Evolutionary conservation across 257 asterid genomes (phyloP), one percentile per base, ranked within the genome.

Genomic region (Oldenlandia corymbosa): DNA sequence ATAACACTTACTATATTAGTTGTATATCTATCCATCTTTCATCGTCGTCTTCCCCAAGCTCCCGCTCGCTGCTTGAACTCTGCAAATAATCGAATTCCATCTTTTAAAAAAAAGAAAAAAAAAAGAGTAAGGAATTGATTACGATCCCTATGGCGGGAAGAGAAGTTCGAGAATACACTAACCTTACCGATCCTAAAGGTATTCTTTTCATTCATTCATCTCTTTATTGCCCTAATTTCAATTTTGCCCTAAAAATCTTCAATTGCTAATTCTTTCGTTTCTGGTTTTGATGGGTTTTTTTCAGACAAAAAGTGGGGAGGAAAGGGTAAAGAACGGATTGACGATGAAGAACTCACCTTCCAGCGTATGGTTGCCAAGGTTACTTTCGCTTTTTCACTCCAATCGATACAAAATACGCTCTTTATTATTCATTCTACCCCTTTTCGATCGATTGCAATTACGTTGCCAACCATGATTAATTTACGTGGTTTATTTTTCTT

Each of bases 301-400:
- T 78, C 85, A 91, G 95, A 87, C 70, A 92, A 81, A 59, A 91
- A 88, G 67, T 77, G 43, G 79, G 2, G 26, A 4, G 96, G 96
- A 48, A 92, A 87, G 79, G 97, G 93, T 20, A 92, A 86, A 75
- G 98, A 92, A 70, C 79, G 79, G 71, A 74, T 89, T 57, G 96
- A 92, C 61, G 96, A 92, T 37, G 91, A 87, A 78, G 99, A 89
- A 73, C 65, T 87, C 58, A 90, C 99, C 60, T 92, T 92, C 77
- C 99, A 87, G 76, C 96, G 96, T 58, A 92, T 89, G 97, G 99
- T 92, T 54, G 80, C 97, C 78, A 92, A 92, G 98, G 97, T 92
- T 89, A 86, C 77, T 78, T 80, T 80, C 81, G 69, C 81, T 71
- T 41, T 58, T 50, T 17, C 52, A 52, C 36, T n/a, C n/a, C n/a